These are phyloP conservation scores for Acidomyces sp. DNA, from an alignment of 495 filamentous ascomycete genomes.

Conservation along the genomic window DNA sequence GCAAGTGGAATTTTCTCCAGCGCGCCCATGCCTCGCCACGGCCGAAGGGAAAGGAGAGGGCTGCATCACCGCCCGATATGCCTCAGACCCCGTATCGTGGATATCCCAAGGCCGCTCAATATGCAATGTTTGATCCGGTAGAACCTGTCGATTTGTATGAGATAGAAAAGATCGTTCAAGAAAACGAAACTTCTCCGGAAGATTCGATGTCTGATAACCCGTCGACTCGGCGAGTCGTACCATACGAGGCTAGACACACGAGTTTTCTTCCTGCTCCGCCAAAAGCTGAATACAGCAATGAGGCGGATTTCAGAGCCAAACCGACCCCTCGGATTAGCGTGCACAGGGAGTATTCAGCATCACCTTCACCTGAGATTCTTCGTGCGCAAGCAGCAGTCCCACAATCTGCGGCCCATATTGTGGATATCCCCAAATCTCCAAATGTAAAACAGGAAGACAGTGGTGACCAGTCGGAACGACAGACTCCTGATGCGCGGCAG, in stretches of 20 bases:
- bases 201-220: constrained; percentile 8
- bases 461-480: background rate
- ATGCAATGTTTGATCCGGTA: constrained; percentile 64
- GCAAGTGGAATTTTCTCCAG: constrained; percentile 77
- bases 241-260: constrained; percentile 13
- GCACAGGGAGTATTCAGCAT: constrained; percentile 4
- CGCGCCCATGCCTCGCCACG: constrained; percentile 45
- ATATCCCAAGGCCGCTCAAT: constrained; percentile 64
- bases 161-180: constrained; percentile 53
- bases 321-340: constrained; percentile 7
- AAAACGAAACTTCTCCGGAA: constrained; percentile 9
- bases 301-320: background rate
- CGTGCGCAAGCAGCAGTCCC: constrained; percentile 3
- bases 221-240: background rate
- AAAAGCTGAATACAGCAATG: background rate
- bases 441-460: background rate
- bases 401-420: constrained; percentile 2
- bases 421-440: constrained; percentile 6
- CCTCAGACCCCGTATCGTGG: constrained; percentile 26
- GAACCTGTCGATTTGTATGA: constrained; percentile 56
- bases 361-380: constrained; percentile 9
- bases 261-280: constrained; percentile 18
- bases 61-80: constrained; percentile 26
- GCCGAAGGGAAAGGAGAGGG: constrained; percentile 31
- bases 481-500: constrained; percentile 1